Base-by-base conservation (phyloP, 495 filamentous ascomycete genomes). In the Penicillium goetzii region DNA sequence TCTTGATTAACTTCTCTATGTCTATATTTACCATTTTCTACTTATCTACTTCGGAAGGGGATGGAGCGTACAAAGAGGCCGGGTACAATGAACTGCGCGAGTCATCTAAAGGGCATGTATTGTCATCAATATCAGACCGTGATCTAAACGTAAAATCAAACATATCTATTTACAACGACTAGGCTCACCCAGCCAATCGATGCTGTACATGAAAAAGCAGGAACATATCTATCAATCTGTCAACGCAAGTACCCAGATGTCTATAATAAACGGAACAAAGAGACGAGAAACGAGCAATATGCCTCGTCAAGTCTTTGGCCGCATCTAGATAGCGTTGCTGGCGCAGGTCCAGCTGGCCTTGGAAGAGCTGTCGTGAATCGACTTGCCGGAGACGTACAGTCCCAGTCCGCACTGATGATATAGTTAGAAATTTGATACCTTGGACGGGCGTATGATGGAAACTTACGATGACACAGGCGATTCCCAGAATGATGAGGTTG, bases 401-500 rank as follows among this genome's bases (percentile, higher is more conserved):
- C 77, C 77, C 41, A 80, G 53, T 30, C 69, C 77, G 56, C 77
- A 80, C 72, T 76, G 45, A 38, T 76, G 45, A 38, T 59, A 30
- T 10, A 10, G 40, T 70, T 54, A 74, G 66, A 25, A 59, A 2
- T 11, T 53, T 15, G 47, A 17, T 36, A n/a, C 17, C 15, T 32
- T 15, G 1, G 21, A 0, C 1, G 15, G 21, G 8, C 12, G 28
- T 33, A 4, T 12, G 12, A 56, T 4, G 1, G 19, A 19, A 61
- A 71, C 74, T 59, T 71, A 76, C 74, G 60, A 76, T 71, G 28
- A 66, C 65, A 32, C 43, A 62, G n/a, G 72, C 86, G 58, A 90
- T 80, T 28, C 77, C 68, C 59, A 90, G 81, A 51, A 82, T 77
- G 19, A 83, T 2, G 9, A 69, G 60, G 65, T 89, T 89, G 63